Base-by-base conservation (phyloP, 148 eudicot genomes). In the Fagopyrum esculentum region DNA sequence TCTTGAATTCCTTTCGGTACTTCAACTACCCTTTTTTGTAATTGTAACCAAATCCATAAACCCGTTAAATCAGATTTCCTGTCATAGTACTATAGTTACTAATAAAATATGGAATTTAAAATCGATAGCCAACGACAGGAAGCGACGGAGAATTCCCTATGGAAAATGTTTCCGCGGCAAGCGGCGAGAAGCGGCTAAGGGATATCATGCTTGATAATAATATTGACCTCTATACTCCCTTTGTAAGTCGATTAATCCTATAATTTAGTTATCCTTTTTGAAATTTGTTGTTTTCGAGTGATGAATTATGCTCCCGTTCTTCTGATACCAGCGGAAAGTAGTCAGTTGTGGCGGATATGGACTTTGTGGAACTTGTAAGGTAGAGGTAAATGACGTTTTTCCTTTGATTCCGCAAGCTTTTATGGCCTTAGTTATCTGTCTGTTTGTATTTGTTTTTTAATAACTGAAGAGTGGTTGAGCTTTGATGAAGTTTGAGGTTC, bases 261-360 rank as follows among this genome's bases (percentile, higher is more conserved):
- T 15, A 55, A 15, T 55, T 55, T 6, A 55, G 22, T 16, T n/a
- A 19, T 0, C 59, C 19, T 57, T 22, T 57, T 57, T 1, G 30
- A 19, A 57, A 57, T 57, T 57, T 11, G 10, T 9, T 57, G 30
- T 6, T 57, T 57, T 19, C 30, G 35, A 57, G 8, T 57, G 63
- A 57, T 57, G 63, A 22, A 57, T 57, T 57, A 4, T 6, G 63
- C 30, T 22, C 6, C 6, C 29, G 63, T 4, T 57, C 30, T 57
- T 17, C 29, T 10, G n/a, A 16, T 17, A 6, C 10, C 59, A 72
- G 74, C 56, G 74, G 56, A 72, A 72, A 22, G 74, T 72, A 43
- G 54, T 72, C 56, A 72, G 48, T 44, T 72, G 74, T 26, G 74
- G 74, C 7, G 74, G 74, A 19, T 40, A 57, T 22, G 74, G 74